A percentile compares a stretch with the other conserved stretches of the same genome.
Conservation (phyloP, 306 rosid species). For the Oxytropis ochrocephala region DNA sequence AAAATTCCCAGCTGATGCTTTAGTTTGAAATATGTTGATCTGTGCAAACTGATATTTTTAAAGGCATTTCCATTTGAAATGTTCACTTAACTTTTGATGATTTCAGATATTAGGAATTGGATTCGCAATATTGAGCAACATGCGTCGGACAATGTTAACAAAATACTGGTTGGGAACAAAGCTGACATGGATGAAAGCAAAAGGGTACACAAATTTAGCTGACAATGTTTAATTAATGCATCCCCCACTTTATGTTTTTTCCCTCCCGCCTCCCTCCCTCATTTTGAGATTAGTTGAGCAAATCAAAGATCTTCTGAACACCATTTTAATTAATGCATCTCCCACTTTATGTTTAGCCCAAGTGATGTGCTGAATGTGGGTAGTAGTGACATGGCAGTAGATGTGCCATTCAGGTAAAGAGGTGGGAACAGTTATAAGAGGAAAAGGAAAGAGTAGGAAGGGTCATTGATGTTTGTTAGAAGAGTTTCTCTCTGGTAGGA, state of each 20-base stretch:
- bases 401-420: too few species aligned
- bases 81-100: conserved; percentile 14
- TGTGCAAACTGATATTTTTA: too few species aligned
- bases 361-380: too few species aligned
- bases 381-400: too few species aligned
- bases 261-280: too few species aligned
- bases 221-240: too few species aligned
- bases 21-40: conserved; percentile 15
- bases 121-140: conserved; percentile 94
- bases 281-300: background rate
- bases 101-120: conserved; percentile 93
- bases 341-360: too few species aligned
- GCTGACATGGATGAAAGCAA: conserved; percentile 95
- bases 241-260: background rate
- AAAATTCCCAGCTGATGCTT: conserved; percentile 14
- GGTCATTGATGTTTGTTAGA: too few species aligned
- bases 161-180: conserved; percentile 93
- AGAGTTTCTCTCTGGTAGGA: too few species aligned
- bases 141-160: conserved; percentile 92
- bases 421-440: too few species aligned
- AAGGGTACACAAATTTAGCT: conserved; percentile 75
- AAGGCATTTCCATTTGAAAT: background rate
- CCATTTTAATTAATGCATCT: too few species aligned
- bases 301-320: background rate
- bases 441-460: too few species aligned